These are phyloP conservation scores for Candida tammaniensis DNA, from an alignment of 805 yeast genomes.

Conservation along the genomic window DNA sequence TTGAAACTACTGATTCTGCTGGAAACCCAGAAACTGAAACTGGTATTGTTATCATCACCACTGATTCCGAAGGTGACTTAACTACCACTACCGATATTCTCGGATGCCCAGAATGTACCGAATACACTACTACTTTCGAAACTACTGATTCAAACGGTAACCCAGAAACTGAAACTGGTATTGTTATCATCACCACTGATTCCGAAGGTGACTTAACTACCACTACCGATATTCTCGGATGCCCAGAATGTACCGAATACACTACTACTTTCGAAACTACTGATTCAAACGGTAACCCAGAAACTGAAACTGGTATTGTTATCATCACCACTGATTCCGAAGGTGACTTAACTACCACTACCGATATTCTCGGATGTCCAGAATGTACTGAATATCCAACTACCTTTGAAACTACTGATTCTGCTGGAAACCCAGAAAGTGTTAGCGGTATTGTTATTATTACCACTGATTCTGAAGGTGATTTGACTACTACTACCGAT, in stretches of 20 bases:
- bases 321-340: slow-evolving; percentile 13
- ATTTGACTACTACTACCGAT: slow-evolving; percentile 5
- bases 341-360: slow-evolving; percentile 17
- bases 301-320: slow-evolving; percentile 7
- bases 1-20: slow-evolving; percentile 5
- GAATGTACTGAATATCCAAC: slow-evolving; percentile 12
- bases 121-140: slow-evolving; percentile 11
- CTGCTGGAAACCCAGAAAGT: slow-evolving; percentile 8
- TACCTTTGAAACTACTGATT: slow-evolving; percentile 10
- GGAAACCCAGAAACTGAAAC: slow-evolving; percentile 14
- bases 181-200: slow-evolving; percentile 13
- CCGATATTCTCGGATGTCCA: slow-evolving; percentile 12
- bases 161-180: slow-evolving; percentile 10
- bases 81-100: slow-evolving; percentile 5
- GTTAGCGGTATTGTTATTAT: slow-evolving; percentile 11
- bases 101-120: slow-evolving; percentile 8
- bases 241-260: slow-evolving; percentile 10
- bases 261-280: slow-evolving; percentile 13
- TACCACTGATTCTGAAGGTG: slow-evolving; percentile 12
- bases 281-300: slow-evolving; percentile 10
- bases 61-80: slow-evolving; percentile 15
- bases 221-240: slow-evolving; percentile 1
- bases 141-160: slow-evolving; percentile 10
- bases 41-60: slow-evolving; percentile 15
- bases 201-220: slow-evolving; percentile 7